Evolutionary conservation across 1,284 basidiomycete genomes (phyloP).

Genomic region (Lentinus polychrous): DNA sequence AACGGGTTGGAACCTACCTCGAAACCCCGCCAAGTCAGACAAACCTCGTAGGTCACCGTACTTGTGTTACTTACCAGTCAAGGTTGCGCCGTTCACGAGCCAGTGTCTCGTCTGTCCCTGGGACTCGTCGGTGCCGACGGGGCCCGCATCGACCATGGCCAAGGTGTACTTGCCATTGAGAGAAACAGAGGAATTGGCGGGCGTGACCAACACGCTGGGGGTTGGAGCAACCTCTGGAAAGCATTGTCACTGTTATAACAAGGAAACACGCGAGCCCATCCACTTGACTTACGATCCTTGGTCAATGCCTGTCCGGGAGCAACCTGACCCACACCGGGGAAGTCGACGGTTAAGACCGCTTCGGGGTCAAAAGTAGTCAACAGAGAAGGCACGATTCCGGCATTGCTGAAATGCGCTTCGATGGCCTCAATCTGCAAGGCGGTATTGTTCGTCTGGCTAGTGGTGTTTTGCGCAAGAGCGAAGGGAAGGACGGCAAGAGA

Average conservation of each 20-base stretch:
- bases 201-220: constrained; percentile 42
- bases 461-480: constrained; percentile 40
- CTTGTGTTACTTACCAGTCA: constrained; percentile 31
- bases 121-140: constrained; percentile 48
- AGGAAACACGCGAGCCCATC: neutral
- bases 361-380: constrained; percentile 50
- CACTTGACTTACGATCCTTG: constrained; percentile 43
- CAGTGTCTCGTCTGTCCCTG: constrained; percentile 68
- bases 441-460: constrained; percentile 25
- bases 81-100: constrained; percentile 63
- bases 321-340: constrained; percentile 40
- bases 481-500: constrained; percentile 29
- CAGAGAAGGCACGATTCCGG: constrained; percentile 53
- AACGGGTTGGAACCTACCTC: constrained; percentile 25
- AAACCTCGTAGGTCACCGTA: neutral
- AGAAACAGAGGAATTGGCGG: constrained; percentile 37
- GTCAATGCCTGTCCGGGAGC: constrained; percentile 53
- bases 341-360: constrained; percentile 48
- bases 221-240: constrained; percentile 43
- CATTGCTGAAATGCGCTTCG: constrained; percentile 52
- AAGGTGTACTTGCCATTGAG: constrained; percentile 53
- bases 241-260: constrained; percentile 3
- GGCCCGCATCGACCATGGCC: constrained; percentile 64
- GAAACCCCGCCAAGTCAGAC: constrained; percentile 4
- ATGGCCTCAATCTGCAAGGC: constrained; percentile 43